Percentiles rank a stretch among this genome's conserved stretches.
These are phyloP conservation scores for Alternaria gansuensis DNA, from an alignment of 2,329 filamentous ascomycete species.

Conservation along the genomic window DNA sequence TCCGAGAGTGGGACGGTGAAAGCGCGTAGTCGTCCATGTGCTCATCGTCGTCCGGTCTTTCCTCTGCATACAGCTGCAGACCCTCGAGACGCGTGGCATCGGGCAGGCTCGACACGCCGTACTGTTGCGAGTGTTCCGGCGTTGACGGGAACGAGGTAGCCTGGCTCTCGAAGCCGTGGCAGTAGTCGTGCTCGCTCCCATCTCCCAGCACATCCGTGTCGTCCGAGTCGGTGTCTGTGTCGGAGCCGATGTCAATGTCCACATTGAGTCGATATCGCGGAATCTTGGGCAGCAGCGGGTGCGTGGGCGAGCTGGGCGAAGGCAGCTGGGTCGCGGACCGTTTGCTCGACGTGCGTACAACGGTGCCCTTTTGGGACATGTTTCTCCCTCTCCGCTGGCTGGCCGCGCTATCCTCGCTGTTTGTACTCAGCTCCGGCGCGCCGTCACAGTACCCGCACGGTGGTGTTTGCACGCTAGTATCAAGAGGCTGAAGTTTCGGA, in stretches of 20 bases:
- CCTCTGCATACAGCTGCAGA: slow-evolving; percentile 28
- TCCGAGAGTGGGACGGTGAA: slow-evolving; percentile 35
- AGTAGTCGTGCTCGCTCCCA: slow-evolving; percentile 29
- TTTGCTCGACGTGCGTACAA: slow-evolving; percentile 47
- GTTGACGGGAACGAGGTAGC: slow-evolving; percentile 36
- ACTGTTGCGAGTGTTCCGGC: slow-evolving; percentile 31
- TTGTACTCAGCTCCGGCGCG: slow-evolving; percentile 24
- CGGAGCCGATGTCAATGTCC: slow-evolving; percentile 31
- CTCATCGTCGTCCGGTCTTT: slow-evolving; percentile 36
- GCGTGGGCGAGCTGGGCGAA: slow-evolving; percentile 47
- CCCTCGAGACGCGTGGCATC: slow-evolving; percentile 35
- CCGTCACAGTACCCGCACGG: slow-evolving; percentile 46
- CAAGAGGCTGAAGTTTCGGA: slow-evolving; percentile 49
- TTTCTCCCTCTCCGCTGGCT: slow-evolving; percentile 40
- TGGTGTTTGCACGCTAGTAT: slow-evolving; percentile 46
- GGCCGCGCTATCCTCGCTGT: slow-evolving; percentile 27
- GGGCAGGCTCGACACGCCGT: slow-evolving; percentile 29
- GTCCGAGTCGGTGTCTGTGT: slow-evolving; percentile 37
- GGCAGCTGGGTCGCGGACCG: slow-evolving; percentile 51
- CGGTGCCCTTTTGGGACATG: slow-evolving; percentile 34
- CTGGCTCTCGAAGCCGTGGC: slow-evolving; percentile 30
- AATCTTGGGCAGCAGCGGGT: slow-evolving; percentile 49
- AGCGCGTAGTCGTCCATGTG: slow-evolving; percentile 44
- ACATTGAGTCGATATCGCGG: slow-evolving; percentile 38
- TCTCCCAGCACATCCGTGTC: slow-evolving; percentile 30